These are phyloP conservation scores for Lycium ferocissimum DNA, from an alignment of 257 asterid genomes.

Conservation along the genomic window DNA sequence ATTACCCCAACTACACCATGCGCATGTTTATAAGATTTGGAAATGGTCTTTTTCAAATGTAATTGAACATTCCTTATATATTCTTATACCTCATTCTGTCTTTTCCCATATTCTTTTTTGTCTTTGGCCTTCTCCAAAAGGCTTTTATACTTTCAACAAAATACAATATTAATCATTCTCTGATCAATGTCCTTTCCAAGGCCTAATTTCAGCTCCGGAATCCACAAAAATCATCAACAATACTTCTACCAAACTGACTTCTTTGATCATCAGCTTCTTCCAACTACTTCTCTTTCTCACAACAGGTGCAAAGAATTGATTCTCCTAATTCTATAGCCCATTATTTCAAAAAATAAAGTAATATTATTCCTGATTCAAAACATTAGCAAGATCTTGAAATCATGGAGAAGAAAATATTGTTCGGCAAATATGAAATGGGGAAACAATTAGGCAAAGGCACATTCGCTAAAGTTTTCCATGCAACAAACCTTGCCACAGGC, in stretches of 20 bases:
- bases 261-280: neutral
- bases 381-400: neutral
- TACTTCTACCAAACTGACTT: neutral
- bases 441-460: conserved; percentile 47
- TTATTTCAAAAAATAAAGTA: too few species aligned
- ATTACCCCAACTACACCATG: neutral
- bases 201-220: neutral
- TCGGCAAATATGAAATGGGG: conserved; percentile 51
- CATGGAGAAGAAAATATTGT: conserved; percentile 46
- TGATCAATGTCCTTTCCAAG: neutral
- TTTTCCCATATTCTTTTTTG: neutral
- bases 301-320: neutral
- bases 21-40: conserved; percentile 1
- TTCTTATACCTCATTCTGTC: neutral
- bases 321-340: neutral
- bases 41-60: conserved; percentile 15
- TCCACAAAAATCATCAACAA: neutral
- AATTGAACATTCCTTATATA: neutral
- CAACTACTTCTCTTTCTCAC: neutral
- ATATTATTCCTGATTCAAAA: neutral
- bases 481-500: conserved; percentile 32
- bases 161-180: neutral
- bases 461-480: conserved; percentile 54
- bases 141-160: neutral
- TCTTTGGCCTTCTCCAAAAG: conserved; percentile 1